phyloP scores from a whole-genome alignment of 371 early-diverging fungal genomes.

The Mucor irregularis region DNA sequence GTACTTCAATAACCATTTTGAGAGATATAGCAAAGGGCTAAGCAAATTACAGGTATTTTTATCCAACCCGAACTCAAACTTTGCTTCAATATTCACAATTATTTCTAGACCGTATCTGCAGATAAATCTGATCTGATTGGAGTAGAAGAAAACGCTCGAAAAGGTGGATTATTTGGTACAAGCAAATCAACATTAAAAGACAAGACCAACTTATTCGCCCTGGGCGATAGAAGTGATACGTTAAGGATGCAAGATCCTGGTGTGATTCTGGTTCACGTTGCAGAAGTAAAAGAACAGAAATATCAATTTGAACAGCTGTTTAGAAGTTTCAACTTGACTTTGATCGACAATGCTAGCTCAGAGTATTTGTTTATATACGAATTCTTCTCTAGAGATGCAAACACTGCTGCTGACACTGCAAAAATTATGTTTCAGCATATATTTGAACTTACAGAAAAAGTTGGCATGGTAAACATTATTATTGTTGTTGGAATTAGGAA shows the following conservation, averaged over 20 bases:
- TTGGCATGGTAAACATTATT: slow-evolving; percentile 60
- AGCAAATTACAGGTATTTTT: slow-evolving; percentile 66
- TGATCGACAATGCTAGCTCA: slow-evolving; percentile 90
- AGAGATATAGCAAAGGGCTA: slow-evolving; percentile 78
- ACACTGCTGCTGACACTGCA: slow-evolving; percentile 43
- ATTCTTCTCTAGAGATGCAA: slow-evolving; percentile 74
- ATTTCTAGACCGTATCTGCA: slow-evolving; percentile 62
- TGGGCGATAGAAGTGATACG: slow-evolving; percentile 73
- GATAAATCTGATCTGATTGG: slow-evolving; percentile 86
- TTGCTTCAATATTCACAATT: background rate
- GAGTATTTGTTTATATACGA: slow-evolving; percentile 89
- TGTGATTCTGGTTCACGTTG: slow-evolving; percentile 78
- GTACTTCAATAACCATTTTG: slow-evolving; percentile 89
- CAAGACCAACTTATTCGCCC: slow-evolving; percentile 74
- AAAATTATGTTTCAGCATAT: slow-evolving; percentile 66
- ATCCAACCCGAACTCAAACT: background rate
- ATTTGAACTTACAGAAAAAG: slow-evolving; percentile 82
- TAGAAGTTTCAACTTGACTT: slow-evolving; percentile 80
- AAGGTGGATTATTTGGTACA: slow-evolving; percentile 65
- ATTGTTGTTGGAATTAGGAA: too few species aligned
- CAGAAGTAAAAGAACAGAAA: slow-evolving; percentile 75
- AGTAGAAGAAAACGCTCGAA: slow-evolving; percentile 72
- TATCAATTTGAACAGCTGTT: slow-evolving; percentile 79
- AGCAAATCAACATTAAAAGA: slow-evolving; percentile 60
- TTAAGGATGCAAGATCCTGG: slow-evolving; percentile 74